These are phyloP conservation scores for Eremothecium gossypii DNA, from an alignment of 1,139 yeast species.

Conservation along the genomic window DNA sequence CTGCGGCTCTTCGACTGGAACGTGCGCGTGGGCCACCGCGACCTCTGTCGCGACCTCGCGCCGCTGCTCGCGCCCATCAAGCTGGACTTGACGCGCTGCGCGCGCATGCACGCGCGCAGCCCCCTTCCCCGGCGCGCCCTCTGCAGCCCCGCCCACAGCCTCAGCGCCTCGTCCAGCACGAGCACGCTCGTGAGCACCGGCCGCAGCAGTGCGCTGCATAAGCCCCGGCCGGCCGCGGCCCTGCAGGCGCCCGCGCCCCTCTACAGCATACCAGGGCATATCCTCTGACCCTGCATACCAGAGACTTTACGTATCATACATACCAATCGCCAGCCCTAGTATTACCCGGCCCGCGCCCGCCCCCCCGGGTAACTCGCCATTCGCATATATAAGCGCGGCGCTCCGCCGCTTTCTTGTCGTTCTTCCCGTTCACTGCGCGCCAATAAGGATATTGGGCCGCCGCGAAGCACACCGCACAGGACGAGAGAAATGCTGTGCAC, in stretches of 20 bases:
- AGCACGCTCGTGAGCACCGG: conserved; percentile 6
- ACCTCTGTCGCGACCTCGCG: conserved; percentile 41
- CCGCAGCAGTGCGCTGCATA: too few species aligned
- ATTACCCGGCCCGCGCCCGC: too few species aligned
- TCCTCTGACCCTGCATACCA: too few species aligned
- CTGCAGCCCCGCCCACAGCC: conserved; percentile 2
- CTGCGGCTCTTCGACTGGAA: conserved; percentile 65
- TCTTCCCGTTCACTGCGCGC: neutral
- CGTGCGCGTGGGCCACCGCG: conserved; percentile 45
- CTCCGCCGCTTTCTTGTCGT: neutral
- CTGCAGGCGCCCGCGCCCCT: too few species aligned
- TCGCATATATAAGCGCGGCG: neutral
- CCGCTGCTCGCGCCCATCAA: conserved; percentile 56
- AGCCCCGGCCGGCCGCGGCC: too few species aligned
- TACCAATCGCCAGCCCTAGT: too few species aligned
- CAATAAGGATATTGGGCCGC: conserved; percentile 5
- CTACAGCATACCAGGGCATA: too few species aligned
- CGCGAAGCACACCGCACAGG: conserved; percentile 14
- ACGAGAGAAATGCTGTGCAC: conserved; percentile 33
- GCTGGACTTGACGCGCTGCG: conserved; percentile 40
- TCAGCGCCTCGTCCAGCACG: conserved; percentile 12
- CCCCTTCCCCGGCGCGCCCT: conserved; percentile 2
- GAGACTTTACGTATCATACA: too few species aligned
- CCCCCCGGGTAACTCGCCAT: neutral
- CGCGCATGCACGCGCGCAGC: conserved; percentile 10